phyloP scores from a whole-genome alignment of 2,329 filamentous ascomycete species.

The Thyridium curvatum region DNA sequence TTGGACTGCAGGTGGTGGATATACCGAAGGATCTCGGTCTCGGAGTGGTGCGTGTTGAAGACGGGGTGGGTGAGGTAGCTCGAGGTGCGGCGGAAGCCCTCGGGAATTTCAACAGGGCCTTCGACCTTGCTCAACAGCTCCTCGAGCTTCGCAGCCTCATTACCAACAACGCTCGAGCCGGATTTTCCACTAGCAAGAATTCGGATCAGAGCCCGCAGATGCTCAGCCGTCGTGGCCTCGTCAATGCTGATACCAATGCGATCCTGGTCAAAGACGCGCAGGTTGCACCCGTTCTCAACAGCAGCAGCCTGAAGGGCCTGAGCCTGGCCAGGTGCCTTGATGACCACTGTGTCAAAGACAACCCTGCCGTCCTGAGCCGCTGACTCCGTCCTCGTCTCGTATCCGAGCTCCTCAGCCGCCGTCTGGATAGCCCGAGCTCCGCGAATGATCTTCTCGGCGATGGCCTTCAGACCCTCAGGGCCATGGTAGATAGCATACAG shows the following conservation, averaged over 20 bases:
- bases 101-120: constrained; percentile 42
- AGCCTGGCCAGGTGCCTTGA: constrained; percentile 49
- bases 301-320: constrained; percentile 46
- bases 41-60: constrained; percentile 92
- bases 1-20: constrained; percentile 91
- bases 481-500: constrained; percentile 95
- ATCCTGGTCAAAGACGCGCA: constrained; percentile 54
- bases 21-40: constrained; percentile 90
- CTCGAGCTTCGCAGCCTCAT: constrained; percentile 19
- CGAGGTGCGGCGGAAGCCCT: constrained; percentile 62
- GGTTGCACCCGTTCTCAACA: constrained; percentile 46
- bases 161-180: constrained; percentile 12
- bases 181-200: constrained; percentile 3
- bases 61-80: constrained; percentile 81
- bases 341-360: constrained; percentile 75
- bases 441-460: constrained; percentile 71
- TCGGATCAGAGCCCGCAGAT: constrained; percentile 15
- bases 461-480: constrained; percentile 72
- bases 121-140: constrained; percentile 26
- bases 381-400: constrained; percentile 36
- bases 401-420: constrained; percentile 56
- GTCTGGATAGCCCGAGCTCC: constrained; percentile 65
- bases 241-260: constrained; percentile 72
- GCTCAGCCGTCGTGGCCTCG: constrained; percentile 39
- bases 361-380: constrained; percentile 38